phyloP scores from a whole-genome alignment of 768 basidiomycete species.

The Mrakia gelida region DNA sequence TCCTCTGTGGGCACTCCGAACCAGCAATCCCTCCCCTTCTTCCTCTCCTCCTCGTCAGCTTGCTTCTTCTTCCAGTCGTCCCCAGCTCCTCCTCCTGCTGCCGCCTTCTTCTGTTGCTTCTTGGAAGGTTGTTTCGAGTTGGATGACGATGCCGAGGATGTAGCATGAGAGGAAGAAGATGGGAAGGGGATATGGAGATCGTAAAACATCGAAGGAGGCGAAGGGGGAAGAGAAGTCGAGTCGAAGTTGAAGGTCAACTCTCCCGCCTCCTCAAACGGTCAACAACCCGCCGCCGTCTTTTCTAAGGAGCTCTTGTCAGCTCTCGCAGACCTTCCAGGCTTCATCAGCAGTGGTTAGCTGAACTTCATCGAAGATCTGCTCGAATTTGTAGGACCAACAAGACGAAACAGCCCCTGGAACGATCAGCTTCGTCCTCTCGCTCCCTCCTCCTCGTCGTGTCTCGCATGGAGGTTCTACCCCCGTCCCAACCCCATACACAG shows the following conservation, averaged over 20 bases:
- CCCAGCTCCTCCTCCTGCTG: slow-evolving; percentile 2
- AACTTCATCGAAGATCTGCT: no score
- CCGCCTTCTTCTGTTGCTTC: slow-evolving; percentile 22
- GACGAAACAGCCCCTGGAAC: no score
- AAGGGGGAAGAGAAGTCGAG: neutral
- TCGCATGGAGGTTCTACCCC: no score
- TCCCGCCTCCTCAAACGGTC: neutral
- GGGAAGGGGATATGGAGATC: slow-evolving; percentile 28
- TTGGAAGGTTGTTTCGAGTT: neutral
- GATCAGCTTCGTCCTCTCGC: no score
- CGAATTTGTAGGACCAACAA: no score
- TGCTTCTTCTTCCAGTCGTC: neutral
- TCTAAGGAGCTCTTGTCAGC: neutral
- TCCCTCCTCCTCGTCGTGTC: no score
- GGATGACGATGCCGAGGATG: neutral
- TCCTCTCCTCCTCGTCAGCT: neutral
- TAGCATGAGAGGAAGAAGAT: slow-evolving; percentile 7
- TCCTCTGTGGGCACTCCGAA: slow-evolving; percentile 48
- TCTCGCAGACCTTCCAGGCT: neutral
- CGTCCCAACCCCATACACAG: no score
- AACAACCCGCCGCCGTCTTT: neutral
- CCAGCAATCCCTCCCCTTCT: slow-evolving; percentile 23
- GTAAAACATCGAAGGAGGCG: slow-evolving; percentile 24
- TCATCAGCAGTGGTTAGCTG: no score
- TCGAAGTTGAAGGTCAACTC: neutral